These are phyloP conservation scores for Bolboschoenus planiculmis DNA, from an alignment of 176 grass and related monocot genomes.

Conservation along the genomic window DNA sequence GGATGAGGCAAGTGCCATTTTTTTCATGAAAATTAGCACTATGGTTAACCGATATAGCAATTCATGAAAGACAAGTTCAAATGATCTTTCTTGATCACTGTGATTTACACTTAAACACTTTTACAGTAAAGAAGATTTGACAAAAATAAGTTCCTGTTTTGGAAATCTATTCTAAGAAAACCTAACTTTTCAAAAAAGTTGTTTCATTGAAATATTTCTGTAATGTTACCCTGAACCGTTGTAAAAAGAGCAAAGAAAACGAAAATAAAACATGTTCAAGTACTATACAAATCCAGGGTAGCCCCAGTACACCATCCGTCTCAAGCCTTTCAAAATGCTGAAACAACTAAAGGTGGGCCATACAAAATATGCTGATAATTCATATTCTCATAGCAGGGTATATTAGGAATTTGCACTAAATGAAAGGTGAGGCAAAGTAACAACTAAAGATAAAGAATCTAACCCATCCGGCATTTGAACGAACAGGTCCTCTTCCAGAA, in stretches of 20 bases:
- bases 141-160: background rate
- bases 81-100: background rate
- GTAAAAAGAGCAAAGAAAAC: background rate
- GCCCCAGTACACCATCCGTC: background rate
- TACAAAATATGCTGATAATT: background rate
- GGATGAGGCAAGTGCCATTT: background rate
- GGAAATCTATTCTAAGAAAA: background rate
- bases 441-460: constrained; percentile 13
- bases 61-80: no score
- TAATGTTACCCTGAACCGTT: background rate
- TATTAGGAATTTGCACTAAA: background rate
- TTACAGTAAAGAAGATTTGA: background rate
- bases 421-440: background rate
- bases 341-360: background rate
- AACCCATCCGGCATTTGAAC: constrained; percentile 46
- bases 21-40: background rate
- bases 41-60: no score
- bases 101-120: background rate
- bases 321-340: background rate
- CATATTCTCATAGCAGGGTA: background rate
- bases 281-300: background rate
- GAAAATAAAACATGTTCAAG: background rate
- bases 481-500: constrained; percentile 46
- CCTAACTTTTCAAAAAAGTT: background rate
- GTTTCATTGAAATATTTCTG: background rate